phyloP scores from a whole-genome alignment of 164 flowering plant genomes.

The Macadamia tetraphylla region DNA sequence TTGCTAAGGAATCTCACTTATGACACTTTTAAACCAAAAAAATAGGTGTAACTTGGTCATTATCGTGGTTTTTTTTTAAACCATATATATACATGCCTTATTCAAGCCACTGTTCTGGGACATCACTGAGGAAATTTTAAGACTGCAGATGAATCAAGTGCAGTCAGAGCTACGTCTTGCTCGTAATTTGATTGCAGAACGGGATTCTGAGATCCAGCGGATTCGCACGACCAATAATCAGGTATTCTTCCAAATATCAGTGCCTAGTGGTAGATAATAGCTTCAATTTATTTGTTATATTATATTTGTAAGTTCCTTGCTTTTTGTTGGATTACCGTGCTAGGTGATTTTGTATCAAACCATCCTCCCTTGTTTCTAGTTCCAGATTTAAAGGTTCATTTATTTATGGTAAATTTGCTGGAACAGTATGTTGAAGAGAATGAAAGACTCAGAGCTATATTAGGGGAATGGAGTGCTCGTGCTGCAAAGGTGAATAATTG shows the following conservation, averaged over 20 bases:
- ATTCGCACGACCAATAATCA: constrained; percentile 77
- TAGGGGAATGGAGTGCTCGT: constrained; percentile 94
- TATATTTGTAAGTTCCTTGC: background rate
- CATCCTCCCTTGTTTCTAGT: background rate
- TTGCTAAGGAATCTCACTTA: too few species aligned
- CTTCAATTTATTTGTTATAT: background rate
- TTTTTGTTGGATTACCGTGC: background rate
- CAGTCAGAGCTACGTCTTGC: constrained; percentile 93
- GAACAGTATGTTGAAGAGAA: constrained; percentile 92
- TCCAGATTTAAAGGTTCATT: background rate
- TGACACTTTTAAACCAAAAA: too few species aligned
- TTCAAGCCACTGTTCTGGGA: too few species aligned
- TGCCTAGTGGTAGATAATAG: background rate
- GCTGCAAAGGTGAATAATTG: constrained; percentile 76
- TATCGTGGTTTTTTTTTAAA: too few species aligned
- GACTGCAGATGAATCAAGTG: constrained; percentile 84
- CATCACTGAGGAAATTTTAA: background rate
- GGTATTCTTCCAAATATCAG: constrained; percentile 34
- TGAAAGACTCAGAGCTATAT: constrained; percentile 87
- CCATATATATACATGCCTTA: too few species aligned
- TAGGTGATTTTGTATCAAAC: background rate
- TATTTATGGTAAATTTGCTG: constrained; percentile 5
- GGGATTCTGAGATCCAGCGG: constrained; percentile 73
- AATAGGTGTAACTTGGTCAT: too few species aligned
- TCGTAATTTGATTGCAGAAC: constrained; percentile 89